Base-by-base conservation (phyloP, 108 stramenopile genomes). In the Aurantiochytrium sp. region DNA sequence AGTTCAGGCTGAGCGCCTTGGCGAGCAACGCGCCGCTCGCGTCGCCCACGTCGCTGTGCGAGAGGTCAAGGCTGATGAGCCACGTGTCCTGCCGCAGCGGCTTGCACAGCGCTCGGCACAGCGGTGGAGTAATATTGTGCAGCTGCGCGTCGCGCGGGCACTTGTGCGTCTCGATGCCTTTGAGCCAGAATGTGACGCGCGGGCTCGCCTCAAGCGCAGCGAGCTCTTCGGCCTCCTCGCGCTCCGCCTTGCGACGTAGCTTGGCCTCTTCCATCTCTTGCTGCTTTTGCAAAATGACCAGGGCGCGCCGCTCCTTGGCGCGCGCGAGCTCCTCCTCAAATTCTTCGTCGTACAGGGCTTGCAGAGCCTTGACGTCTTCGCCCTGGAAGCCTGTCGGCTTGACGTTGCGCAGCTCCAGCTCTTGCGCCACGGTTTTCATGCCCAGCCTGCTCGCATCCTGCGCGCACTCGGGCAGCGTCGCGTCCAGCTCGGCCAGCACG, bases 321-420 rank as follows among this genome's bases (percentile, higher is more conserved):
- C 39, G 24, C 32, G n/a, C n/a, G 2, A 87, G 65, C 27, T 68
- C 22, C 42, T 87, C 68, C 3, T 68, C 87, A 5, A 42, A 37
- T 68, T 68, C 87, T 37, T 88, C 53, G 19, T 85, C 53, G 52
- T 54, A 52, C n/a, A 53, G 15, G 21, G n/a, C 85, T 31, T 85
- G 52, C 53, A 53, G 8, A 12, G 24, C 53, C 27, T 54, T 27
- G 17, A 53, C 85, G 27, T 85, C 85, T 31, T 85, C 85, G 21
- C 52, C 85, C 17, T 85, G 30, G 24, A 81, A 81, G 10, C 73
- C 73, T 19, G 42, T 81, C 2, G 73, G 73, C 45, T 48, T 48
- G 36, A 81, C 42, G 27, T 41, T 48, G 10, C 73, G 73, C 21
- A 81, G 39, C 24, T 81, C 73, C 39, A 81, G 73, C 45, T 81